Evolutionary conservation across 169 alveolate genomes (phyloP).

Genomic region (Eimeria praecox): DNA sequence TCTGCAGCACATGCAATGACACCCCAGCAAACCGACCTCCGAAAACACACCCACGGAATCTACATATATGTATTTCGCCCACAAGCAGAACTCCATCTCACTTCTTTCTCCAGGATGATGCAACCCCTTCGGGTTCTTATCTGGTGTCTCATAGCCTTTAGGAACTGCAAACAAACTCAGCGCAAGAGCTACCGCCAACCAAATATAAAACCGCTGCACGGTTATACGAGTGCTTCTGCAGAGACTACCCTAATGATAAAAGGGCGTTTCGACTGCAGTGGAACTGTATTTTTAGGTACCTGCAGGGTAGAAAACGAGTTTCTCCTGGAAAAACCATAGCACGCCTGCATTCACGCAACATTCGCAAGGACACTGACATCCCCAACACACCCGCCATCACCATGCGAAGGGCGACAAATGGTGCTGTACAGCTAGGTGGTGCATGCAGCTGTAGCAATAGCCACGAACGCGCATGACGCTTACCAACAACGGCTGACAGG

Average conservation of each 20-base stretch:
- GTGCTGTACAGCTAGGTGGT: no score
- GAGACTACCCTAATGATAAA: background rate
- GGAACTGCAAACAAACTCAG: constrained; percentile 48
- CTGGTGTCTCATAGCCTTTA: constrained; percentile 55
- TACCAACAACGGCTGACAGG: constrained; percentile 50
- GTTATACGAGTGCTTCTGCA: background rate
- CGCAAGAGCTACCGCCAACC: background rate
- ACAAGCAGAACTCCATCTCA: background rate
- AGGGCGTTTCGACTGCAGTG: background rate
- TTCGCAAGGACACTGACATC: background rate
- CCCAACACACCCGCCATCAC: background rate
- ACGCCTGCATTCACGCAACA: constrained; percentile 42
- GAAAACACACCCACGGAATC: background rate
- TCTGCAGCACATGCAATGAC: constrained; percentile 10
- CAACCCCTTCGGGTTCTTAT: constrained; percentile 49
- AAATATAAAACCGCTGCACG: background rate
- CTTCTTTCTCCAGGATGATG: constrained; percentile 64
- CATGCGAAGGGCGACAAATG: background rate
- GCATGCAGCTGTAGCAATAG: background rate
- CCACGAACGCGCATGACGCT: background rate
- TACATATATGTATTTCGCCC: background rate
- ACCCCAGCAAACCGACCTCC: no score
- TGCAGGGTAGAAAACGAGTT: constrained; percentile 74
- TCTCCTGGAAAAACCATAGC: constrained; percentile 79
- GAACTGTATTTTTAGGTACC: background rate